Conservation (phyloP, 225 moss, liverwort and hornwort genomes). For the Antitrichia curtipendula region DNA sequence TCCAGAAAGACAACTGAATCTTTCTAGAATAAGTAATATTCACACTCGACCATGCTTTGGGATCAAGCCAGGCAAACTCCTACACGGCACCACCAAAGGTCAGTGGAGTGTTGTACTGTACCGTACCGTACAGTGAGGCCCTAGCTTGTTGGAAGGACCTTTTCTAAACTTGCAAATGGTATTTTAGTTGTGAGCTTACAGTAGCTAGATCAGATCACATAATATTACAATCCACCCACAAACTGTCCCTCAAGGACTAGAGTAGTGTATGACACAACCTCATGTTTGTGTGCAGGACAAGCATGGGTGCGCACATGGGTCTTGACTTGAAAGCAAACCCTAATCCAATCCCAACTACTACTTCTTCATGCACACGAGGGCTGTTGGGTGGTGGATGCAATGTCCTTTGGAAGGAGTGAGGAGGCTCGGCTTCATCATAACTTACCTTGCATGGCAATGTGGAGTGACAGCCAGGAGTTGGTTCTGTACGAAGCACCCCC, state of each 20-base stretch:
- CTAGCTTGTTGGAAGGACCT: not conserved
- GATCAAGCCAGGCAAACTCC: not conserved
- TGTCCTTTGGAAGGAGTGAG: not conserved
- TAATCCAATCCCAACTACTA: not conserved
- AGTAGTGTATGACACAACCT: not conserved
- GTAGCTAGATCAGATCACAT: not conserved
- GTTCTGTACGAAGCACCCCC: no score
- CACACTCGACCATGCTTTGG: not conserved
- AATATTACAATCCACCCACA: not conserved
- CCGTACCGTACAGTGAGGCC: not conserved
- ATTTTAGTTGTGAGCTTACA: not conserved
- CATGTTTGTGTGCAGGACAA: not conserved
- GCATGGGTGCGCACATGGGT: slow-evolving; percentile 2
- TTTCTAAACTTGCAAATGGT: not conserved
- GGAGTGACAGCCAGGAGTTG: not conserved
- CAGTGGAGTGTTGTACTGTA: not conserved
- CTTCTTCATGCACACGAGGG: not conserved
- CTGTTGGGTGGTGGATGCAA: not conserved
- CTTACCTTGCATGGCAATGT: not conserved
- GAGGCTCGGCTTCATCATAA: not conserved
- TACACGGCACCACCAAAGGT: not conserved
- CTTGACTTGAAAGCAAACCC: slow-evolving; percentile 4
- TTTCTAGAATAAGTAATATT: not conserved
- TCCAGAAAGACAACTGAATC: not conserved
- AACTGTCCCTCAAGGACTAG: not conserved